These are phyloP conservation scores for Clathrospora elynae DNA, from an alignment of 2,329 filamentous ascomycete species.

Conservation along the genomic window DNA sequence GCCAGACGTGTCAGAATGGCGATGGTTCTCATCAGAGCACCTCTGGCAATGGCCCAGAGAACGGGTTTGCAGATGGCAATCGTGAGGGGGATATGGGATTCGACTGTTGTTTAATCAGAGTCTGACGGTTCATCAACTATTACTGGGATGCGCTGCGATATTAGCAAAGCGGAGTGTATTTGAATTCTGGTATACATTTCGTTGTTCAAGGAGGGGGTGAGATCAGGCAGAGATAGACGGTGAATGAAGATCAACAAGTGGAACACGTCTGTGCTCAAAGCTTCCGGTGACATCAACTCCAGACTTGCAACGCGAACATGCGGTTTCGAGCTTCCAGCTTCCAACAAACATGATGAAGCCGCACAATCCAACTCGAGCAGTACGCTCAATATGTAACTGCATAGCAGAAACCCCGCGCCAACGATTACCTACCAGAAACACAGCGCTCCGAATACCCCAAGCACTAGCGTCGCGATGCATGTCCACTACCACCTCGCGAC, in stretches of 20 bases:
- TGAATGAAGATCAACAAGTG: neutral
- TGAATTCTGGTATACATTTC: too few species aligned
- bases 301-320: neutral
- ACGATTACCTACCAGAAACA: neutral
- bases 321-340: neutral
- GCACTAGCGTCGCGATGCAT: constrained; percentile 18
- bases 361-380: constrained; percentile 9
- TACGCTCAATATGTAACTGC: constrained; percentile 15
- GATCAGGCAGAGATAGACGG: too few species aligned
- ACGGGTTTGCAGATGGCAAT: too few species aligned
- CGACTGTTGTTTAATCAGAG: too few species aligned
- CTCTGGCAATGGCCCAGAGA: too few species aligned
- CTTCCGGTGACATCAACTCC: constrained; percentile 21
- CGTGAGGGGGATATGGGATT: too few species aligned
- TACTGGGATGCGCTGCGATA: too few species aligned
- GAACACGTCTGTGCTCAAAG: constrained; percentile 9
- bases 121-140: too few species aligned
- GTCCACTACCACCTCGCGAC: constrained; percentile 20
- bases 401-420: neutral
- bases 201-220: too few species aligned
- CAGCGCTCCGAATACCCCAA: neutral
- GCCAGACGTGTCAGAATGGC: too few species aligned
- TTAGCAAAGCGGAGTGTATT: too few species aligned
- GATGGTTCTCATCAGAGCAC: too few species aligned
- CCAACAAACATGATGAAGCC: constrained; percentile 16